Conservation (phyloP, 139 green algal species). For the Picochlorum sp. region DNA sequence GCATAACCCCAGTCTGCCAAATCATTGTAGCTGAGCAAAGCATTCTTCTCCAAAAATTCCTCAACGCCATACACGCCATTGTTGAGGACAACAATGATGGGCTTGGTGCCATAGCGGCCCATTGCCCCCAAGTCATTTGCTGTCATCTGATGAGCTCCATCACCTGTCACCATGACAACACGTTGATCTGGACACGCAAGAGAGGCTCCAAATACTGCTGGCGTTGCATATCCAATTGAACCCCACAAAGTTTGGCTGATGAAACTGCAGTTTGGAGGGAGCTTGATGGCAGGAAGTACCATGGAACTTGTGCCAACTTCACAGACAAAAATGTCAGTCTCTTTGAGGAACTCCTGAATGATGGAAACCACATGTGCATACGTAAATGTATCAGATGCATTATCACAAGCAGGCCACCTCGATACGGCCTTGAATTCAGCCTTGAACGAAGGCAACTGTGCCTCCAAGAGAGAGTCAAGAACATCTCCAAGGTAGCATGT, state of each 20-base stretch:
- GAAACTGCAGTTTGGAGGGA: not conserved
- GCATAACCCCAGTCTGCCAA: slow-evolving; percentile 1
- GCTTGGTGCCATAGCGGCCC: not conserved
- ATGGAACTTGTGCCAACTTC: slow-evolving; percentile 6
- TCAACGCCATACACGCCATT: not conserved
- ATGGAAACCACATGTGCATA: not conserved
- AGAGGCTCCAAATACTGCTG: not conserved
- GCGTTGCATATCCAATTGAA: slow-evolving; percentile 7
- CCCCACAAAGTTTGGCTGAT: slow-evolving; percentile 12
- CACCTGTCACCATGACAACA: slow-evolving; percentile 7
- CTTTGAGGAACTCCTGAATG: slow-evolving; percentile 3
- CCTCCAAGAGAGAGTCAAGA: not conserved
- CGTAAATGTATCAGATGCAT: not conserved
- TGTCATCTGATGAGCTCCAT: slow-evolving; percentile 5
- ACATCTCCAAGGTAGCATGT: not conserved
- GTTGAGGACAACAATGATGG: slow-evolving; percentile 4
- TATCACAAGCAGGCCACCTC: not conserved
- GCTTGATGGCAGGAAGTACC: not conserved
- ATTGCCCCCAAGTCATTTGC: slow-evolving; percentile 6
- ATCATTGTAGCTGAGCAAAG: not conserved
- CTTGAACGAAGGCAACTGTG: not conserved
- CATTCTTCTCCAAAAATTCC: slow-evolving; percentile 9
- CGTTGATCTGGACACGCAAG: slow-evolving; percentile 2
- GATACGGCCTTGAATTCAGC: not conserved
- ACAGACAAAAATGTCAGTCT: not conserved